Conservation (phyloP, 495 filamentous ascomycete genomes). For the Penicillium taxi region DNA sequence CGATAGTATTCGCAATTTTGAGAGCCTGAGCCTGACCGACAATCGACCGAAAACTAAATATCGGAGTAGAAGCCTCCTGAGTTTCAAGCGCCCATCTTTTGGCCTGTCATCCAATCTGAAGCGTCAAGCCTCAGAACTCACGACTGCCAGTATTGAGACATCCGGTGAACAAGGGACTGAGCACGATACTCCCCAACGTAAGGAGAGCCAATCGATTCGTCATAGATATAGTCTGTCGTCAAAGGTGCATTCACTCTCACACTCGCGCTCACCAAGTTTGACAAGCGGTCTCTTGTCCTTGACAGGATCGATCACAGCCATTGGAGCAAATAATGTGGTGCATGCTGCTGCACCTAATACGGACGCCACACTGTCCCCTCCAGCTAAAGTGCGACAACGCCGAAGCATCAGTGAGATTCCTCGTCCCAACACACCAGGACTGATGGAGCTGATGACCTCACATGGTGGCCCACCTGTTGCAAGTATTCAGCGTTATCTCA, state of each 20-base stretch:
- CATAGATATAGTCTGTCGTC: conserved; percentile 47
- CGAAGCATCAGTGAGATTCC: conserved; percentile 73
- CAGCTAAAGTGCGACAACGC: conserved; percentile 49
- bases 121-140: conserved; percentile 29
- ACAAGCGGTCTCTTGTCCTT: conserved; percentile 59
- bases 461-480: conserved; percentile 43
- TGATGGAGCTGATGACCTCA: conserved; percentile 41
- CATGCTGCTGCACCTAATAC: conserved; percentile 37
- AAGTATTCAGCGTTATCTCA: conserved; percentile 12
- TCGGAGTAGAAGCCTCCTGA: conserved; percentile 35
- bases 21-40: conserved; percentile 50
- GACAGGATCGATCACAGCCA: conserved; percentile 51
- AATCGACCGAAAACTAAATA: conserved; percentile 32
- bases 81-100: conserved; percentile 50
- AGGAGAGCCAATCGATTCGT: conserved; percentile 46
- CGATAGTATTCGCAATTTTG: conserved; percentile 53
- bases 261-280: conserved; percentile 51
- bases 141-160: conserved; percentile 21
- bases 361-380: conserved; percentile 43
- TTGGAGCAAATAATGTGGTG: conserved; percentile 56
- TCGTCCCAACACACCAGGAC: conserved; percentile 32
- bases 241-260: conserved; percentile 46
- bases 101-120: conserved; percentile 27
- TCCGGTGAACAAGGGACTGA: conserved; percentile 28
- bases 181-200: conserved; percentile 21